Conservation (phyloP, 495 filamentous ascomycete genomes). For the Cryomyces minteri region DNA sequence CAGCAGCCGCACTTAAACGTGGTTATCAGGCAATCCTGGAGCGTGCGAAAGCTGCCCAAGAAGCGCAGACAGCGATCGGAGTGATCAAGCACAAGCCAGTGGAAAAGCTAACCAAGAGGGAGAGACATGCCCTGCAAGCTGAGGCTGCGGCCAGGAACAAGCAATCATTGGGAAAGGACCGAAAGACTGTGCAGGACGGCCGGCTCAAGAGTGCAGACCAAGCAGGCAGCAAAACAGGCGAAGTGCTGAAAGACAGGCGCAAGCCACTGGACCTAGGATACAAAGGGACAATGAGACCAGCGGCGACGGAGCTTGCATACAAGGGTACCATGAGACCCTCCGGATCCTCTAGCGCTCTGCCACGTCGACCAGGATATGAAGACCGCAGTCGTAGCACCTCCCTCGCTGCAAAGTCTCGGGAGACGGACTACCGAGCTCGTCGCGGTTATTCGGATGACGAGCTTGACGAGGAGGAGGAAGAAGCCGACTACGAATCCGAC, state of each 20-base stretch:
- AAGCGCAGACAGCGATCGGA: slow-evolving; percentile 14
- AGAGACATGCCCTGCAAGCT: slow-evolving; percentile 9
- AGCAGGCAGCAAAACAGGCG: slow-evolving; percentile 1
- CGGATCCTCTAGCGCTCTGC: neutral
- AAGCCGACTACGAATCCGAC: slow-evolving; percentile 38
- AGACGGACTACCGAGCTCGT: slow-evolving; percentile 12
- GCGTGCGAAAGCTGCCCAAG: slow-evolving; percentile 36
- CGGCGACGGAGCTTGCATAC: slow-evolving; percentile 12
- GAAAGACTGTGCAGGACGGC: neutral
- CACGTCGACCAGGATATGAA: neutral
- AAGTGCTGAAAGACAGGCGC: slow-evolving; percentile 6
- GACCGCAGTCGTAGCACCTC: neutral
- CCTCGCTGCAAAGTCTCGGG: neutral
- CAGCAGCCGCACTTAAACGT: slow-evolving; percentile 27
- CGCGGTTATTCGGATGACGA: slow-evolving; percentile 9
- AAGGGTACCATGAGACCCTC: slow-evolving; percentile 17
- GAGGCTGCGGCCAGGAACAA: slow-evolving; percentile 7
- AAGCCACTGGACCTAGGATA: slow-evolving; percentile 25
- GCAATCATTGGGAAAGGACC: neutral
- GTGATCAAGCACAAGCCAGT: slow-evolving; percentile 27
- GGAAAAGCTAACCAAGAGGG: slow-evolving; percentile 21
- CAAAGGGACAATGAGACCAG: slow-evolving; percentile 36
- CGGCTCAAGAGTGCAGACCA: slow-evolving; percentile 3
- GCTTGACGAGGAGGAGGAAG: slow-evolving; percentile 20
- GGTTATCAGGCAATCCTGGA: slow-evolving; percentile 53